Base-by-base conservation (phyloP, 768 basidiomycete species). In the Candolleomyces aberdarensis region DNA sequence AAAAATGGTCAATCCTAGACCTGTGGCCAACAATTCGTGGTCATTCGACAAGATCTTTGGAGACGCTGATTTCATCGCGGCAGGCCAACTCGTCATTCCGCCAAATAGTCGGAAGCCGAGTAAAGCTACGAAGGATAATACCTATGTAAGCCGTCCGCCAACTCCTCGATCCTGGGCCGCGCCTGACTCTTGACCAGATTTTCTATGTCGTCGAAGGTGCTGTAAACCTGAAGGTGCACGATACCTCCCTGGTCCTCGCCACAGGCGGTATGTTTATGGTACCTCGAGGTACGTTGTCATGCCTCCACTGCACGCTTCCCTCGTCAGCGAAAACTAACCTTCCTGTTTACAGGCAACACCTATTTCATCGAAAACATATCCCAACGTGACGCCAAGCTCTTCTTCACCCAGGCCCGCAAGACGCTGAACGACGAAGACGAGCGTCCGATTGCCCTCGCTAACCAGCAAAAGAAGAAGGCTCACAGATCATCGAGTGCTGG, bases 101-200 rank as follows among this genome's bases (percentile, higher is more conserved):
- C 85, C 90, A 0, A 78, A 83, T 7, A 83, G 84, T n/a, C 79
- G 83, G 62, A 99, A 99, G 73, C 91, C 91, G 14, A 86, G 83
- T 61, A 98, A 98, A 71, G 83, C 84, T 22, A 86, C 94, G 1
- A 95, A 91, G 70, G 97, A 98, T 68, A 99, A 98, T 66, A 92
- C 92, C 60, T 77, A 76, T 65, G 76, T 73, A 39, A 41, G 71
- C 65, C 5, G 3, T 19, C 15, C 15, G 3, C 56, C 29, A 1
- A 19, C 26, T 2, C 17, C 13, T 32, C 31, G 15, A 57, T 40
- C 20, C 36, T 46, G 13, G 15, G 57, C 41, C 10, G 40, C 41
- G 52, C 29, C 29, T 59, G 48, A 48, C 50, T 48, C 46, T 44
- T 22, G 40, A 39, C 1, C 58, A 79, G 81, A 74, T 83, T 6